Evolutionary conservation across 768 basidiomycete species (phyloP).

Genomic region (Suillus brevipes): DNA sequence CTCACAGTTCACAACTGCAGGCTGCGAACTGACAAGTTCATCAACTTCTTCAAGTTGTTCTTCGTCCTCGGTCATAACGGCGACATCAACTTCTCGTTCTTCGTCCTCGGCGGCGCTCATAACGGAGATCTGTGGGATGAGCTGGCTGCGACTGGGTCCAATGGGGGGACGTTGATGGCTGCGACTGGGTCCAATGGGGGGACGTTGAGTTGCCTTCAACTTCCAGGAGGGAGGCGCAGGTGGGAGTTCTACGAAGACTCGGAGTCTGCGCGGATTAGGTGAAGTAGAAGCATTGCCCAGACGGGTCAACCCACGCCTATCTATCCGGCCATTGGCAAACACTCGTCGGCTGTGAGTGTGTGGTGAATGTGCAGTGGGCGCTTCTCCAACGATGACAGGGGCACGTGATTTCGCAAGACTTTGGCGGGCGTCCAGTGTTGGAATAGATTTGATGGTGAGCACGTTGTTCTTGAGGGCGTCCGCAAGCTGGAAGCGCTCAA

Average conservation of each 20-base stretch:
- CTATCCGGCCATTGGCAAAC: neutral
- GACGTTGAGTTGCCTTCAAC: neutral
- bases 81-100: neutral
- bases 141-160: neutral
- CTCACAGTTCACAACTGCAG: neutral
- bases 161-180: neutral
- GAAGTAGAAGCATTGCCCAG: neutral
- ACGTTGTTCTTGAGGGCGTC: neutral
- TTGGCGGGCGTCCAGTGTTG: neutral
- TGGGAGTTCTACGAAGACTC: neutral
- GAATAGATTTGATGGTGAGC: neutral
- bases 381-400: neutral
- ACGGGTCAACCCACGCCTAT: neutral
- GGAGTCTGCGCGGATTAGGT: neutral
- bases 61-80: neutral
- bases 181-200: neutral
- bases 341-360: neutral
- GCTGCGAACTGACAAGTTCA: neutral
- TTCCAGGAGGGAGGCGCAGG: neutral
- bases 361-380: neutral
- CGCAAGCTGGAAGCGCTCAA: neutral
- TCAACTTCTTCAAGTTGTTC: neutral
- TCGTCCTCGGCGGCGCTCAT: neutral
- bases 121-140: neutral
- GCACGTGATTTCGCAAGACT: neutral